A percentile compares a stretch with the other conserved stretches of the same genome.
These are phyloP conservation scores for Silybum marianum DNA, from an alignment of 129 eudicot species.

Conservation along the genomic window DNA sequence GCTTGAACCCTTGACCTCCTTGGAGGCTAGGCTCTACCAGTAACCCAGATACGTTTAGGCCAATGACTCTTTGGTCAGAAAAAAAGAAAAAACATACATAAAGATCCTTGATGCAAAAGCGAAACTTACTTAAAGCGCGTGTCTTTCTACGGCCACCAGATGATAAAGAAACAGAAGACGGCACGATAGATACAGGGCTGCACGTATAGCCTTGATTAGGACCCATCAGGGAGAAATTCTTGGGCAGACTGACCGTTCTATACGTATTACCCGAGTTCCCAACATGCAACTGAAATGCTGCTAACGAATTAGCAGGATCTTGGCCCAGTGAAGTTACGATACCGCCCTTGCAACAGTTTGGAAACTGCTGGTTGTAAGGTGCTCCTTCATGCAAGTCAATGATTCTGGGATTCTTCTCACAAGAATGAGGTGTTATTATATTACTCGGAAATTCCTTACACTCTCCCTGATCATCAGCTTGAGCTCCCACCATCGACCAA, in stretches of 20 bases:
- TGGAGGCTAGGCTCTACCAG: background rate
- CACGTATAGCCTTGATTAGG: conserved; percentile 43
- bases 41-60: background rate
- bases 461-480: conserved; percentile 52
- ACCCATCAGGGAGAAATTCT: conserved; percentile 39
- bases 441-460: conserved; percentile 37
- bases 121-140: conserved; percentile 48
- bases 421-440: conserved; percentile 43
- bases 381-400: conserved; percentile 36
- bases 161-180: conserved; percentile 37
- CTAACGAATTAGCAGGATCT: conserved; percentile 29
- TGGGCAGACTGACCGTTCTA: conserved; percentile 33
- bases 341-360: conserved; percentile 49
- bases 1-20: background rate
- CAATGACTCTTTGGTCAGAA: background rate
- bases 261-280: conserved; percentile 41
- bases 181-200: conserved; percentile 38
- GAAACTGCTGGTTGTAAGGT: conserved; percentile 45
- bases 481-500: conserved; percentile 52
- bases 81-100: background rate
- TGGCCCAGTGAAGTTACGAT: conserved; percentile 40
- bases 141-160: conserved; percentile 39
- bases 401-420: conserved; percentile 42
- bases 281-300: conserved; percentile 42
- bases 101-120: background rate